Percentiles rank a stretch among this genome's conserved stretches.
Evolutionary conservation across 2,329 filamentous ascomycete species (phyloP).

Genomic region (Penicillium sp.): DNA sequence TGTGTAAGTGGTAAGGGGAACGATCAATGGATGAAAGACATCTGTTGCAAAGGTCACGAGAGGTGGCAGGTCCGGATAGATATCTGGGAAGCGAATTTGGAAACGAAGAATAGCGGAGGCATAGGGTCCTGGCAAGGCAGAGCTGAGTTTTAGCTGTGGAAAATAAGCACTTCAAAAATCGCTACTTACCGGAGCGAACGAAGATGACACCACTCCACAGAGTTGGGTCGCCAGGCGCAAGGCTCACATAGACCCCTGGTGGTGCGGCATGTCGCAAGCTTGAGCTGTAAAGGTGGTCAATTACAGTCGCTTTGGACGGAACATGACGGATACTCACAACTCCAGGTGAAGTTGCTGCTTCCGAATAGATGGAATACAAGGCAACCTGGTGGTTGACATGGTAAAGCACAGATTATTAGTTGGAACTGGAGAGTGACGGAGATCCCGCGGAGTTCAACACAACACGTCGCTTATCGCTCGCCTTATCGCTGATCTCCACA

Average conservation of each 20-base stretch:
- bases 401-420: background rate
- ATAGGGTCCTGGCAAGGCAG: slow-evolving; percentile 72
- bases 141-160: background rate
- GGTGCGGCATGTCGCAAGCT: slow-evolving; percentile 80
- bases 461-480: slow-evolving; percentile 10
- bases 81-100: slow-evolving; percentile 80
- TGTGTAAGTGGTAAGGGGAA: slow-evolving; percentile 90
- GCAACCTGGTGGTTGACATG: slow-evolving; percentile 39
- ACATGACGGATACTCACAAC: slow-evolving; percentile 60
- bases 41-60: slow-evolving; percentile 87
- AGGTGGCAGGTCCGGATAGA: slow-evolving; percentile 77
- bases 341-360: slow-evolving; percentile 77
- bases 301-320: background rate
- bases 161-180: background rate
- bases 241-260: slow-evolving; percentile 80
- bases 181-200: slow-evolving; percentile 71
- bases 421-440: background rate
- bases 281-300: slow-evolving; percentile 54
- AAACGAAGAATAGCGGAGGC: slow-evolving; percentile 84
- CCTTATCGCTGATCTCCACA: background rate
- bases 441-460: slow-evolving; percentile 4
- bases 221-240: slow-evolving; percentile 76
- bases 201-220: slow-evolving; percentile 93
- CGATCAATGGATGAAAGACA: slow-evolving; percentile 91
- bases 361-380: slow-evolving; percentile 56